Base-by-base conservation (phyloP, 768 basidiomycete species). In the Coprinopsis cinerea region DNA sequence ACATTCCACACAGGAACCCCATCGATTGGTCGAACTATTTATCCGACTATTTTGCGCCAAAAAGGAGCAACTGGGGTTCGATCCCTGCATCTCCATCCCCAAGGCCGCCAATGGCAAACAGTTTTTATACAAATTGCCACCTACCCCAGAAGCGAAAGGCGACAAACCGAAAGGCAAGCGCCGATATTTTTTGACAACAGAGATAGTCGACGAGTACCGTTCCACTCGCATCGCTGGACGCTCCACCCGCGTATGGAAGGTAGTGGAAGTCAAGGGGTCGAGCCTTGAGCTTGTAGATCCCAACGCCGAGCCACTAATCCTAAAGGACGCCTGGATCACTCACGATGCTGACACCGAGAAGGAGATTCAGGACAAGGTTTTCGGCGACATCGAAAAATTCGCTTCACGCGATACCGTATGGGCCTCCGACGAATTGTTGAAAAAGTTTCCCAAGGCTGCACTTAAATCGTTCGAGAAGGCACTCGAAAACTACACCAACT, bases 151-250 rank as follows among this genome's bases (percentile, higher is more conserved):
- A 7, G 30, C 30, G 30, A 7, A 32, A 32, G 7, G 15, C 30
- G 30, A n/a, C n/a, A n/a, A n/a, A 15, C 7, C 30, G 30, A 15
- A 32, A 32, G 15, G 9, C 15, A 32, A 7, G 15, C 15, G 9
- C 9, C 30, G 30, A 7, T 32, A 32, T 32, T 32, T 15, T 15
- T 7, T 7, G 30, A 15, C 30, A 15, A 32, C 30, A 32, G 9
- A 15, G 1, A 13, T 22, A 4, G 14, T 53, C 1, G 23, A 18
- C 20, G 36, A 45, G 1, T 42, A 15, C 4, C 28, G 24, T 2
- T 25, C 34, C 11, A 24, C 40, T 11, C 45, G 42, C 47, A 49
- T 53, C 34, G 44, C 47, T 1, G 52, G 52, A 17, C 26, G 47
- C 40, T 34, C 34, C 7, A 32, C 30, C 30, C 15, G 30, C 30